phyloP scores from a whole-genome alignment of 768 basidiomycete species.

The Leucogyrophana mollusca region DNA sequence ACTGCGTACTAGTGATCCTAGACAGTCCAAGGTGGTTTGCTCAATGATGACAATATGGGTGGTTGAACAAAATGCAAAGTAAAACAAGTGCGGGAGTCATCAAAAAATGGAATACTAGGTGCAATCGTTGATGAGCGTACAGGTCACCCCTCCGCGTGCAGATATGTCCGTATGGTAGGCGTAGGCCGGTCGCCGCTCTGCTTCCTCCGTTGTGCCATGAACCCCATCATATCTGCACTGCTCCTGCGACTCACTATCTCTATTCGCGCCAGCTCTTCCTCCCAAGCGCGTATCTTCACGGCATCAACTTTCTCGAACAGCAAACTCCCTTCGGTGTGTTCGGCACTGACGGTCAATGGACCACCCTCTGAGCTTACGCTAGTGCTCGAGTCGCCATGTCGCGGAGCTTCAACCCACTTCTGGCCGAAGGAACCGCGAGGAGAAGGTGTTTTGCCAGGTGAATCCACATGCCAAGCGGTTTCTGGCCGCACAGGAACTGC shows the following conservation, averaged over 20 bases:
- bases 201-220: slow-evolving; percentile 27
- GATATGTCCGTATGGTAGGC: slow-evolving; percentile 16
- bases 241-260: slow-evolving; percentile 56
- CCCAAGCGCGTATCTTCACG: slow-evolving; percentile 64
- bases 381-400: slow-evolving; percentile 30
- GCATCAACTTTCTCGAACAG: slow-evolving; percentile 26
- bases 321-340: slow-evolving; percentile 14
- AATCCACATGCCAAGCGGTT: slow-evolving; percentile 20
- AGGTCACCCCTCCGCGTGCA: slow-evolving; percentile 22
- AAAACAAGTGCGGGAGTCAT: slow-evolving; percentile 1
- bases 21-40: not conserved
- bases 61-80: not conserved
- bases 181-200: slow-evolving; percentile 16
- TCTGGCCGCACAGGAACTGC: slow-evolving; percentile 21
- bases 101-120: slow-evolving; percentile 1
- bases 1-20: not conserved
- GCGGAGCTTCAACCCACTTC: slow-evolving; percentile 22
- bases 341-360: slow-evolving; percentile 17
- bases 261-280: slow-evolving; percentile 72
- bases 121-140: not conserved
- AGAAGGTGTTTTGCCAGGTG: not conserved
- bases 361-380: slow-evolving; percentile 53
- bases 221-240: slow-evolving; percentile 37
- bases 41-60: slow-evolving; percentile 6
- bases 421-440: slow-evolving; percentile 18